These are phyloP conservation scores for Eucalyptus sideroxylon DNA, from an alignment of 345 rosid species.

Conservation along the genomic window DNA sequence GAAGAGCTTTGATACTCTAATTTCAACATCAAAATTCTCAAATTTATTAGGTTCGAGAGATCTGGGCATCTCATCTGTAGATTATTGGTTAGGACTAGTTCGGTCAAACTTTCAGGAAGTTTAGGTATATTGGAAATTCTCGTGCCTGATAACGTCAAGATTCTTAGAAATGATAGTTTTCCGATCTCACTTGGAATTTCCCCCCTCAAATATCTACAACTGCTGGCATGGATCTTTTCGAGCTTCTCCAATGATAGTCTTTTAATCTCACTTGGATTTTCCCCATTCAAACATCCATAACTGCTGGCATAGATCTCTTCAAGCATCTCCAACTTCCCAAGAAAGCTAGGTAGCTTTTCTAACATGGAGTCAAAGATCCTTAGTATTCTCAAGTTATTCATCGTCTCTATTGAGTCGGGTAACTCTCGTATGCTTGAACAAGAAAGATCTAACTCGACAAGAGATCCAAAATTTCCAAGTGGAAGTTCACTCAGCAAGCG, in stretches of 20 bases:
- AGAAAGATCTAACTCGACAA: not conserved
- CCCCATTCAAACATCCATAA: not conserved
- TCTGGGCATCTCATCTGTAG: not conserved
- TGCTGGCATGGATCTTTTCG: accelerated
- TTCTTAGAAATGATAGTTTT: not conserved
- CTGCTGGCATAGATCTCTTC: accelerated
- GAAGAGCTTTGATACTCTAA: too few relatives aligned
- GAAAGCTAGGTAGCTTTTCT: not conserved
- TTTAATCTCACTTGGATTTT: not conserved
- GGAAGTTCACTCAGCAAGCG: too few relatives aligned
- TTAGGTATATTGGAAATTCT: not conserved
- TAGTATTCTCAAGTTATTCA: not conserved
- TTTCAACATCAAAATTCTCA: not conserved
- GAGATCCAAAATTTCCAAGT: not conserved
- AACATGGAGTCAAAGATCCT: accelerated
- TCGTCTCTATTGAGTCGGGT: not conserved
- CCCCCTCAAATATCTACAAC: accelerated
- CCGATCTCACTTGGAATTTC: not conserved
- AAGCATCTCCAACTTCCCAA: not conserved
- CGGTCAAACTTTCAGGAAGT: not conserved
- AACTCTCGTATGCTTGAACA: not conserved
- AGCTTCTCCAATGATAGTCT: not conserved
- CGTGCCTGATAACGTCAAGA: not conserved
- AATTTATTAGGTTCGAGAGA: not conserved
- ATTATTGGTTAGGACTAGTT: accelerated